Conservation (phyloP, 1,139 yeast species). For the Lodderomyces jiufengensis region DNA sequence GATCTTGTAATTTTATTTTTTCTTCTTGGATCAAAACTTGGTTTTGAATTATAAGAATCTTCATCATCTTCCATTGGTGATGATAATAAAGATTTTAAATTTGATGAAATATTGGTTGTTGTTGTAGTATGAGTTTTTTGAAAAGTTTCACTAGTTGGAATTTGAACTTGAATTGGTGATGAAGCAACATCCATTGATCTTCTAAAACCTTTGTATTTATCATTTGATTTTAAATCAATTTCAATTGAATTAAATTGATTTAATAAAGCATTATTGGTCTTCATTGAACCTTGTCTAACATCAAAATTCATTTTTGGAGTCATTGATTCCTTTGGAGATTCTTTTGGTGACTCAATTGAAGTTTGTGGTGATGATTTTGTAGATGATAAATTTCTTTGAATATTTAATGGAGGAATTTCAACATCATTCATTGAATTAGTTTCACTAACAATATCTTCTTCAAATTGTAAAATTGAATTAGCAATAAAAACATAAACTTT, state of each 20-base stretch:
- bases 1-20: constrained; percentile 4
- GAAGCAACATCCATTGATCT: constrained; percentile 29
- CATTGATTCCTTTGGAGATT: constrained; percentile 10
- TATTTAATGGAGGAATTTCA: constrained; percentile 18
- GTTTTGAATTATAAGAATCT: constrained; percentile 5
- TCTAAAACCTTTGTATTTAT: constrained; percentile 46
- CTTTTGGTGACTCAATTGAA: constrained; percentile 5
- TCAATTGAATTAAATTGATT: constrained; percentile 15
- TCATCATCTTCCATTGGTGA: constrained; percentile 9
- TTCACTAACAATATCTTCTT: constrained; percentile 12
- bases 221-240: constrained; percentile 28
- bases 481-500: constrained; percentile 41
- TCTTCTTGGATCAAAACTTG: constrained; percentile 18
- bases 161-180: constrained; percentile 27
- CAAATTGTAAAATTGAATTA: constrained; percentile 29
- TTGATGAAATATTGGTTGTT: constrained; percentile 8
- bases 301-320: constrained; percentile 11
- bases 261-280: constrained; percentile 12
- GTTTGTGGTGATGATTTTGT: constrained; percentile 11
- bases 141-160: constrained; percentile 18
- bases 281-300: constrained; percentile 1
- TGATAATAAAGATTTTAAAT: constrained; percentile 10
- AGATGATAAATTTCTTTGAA: constrained; percentile 11
- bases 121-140: constrained; percentile 6
- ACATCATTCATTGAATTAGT: constrained; percentile 15